phyloP scores from a whole-genome alignment of 495 filamentous ascomycete species.

The Penicillium odoratum region DNA sequence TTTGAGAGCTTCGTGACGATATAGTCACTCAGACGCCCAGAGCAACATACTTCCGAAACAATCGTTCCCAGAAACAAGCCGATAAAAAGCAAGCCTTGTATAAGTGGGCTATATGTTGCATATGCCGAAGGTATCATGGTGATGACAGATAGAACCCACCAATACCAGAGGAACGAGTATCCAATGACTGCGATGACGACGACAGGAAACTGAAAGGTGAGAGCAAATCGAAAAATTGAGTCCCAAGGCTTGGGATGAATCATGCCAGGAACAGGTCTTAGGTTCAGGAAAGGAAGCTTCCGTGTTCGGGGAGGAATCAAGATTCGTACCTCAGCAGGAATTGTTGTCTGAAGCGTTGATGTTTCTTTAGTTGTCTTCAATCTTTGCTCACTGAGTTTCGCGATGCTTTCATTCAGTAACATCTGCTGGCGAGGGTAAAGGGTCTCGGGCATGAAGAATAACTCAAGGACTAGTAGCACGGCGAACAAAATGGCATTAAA shows the following conservation, averaged over 20 bases:
- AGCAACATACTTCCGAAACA: constrained; percentile 54
- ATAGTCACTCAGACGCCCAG: constrained; percentile 54
- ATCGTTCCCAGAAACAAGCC: constrained; percentile 59
- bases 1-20: constrained; percentile 50
- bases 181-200: constrained; percentile 48
- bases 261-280: constrained; percentile 53
- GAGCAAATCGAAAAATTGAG: constrained; percentile 45
- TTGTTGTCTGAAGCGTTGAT: background rate
- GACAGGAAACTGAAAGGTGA: constrained; percentile 49
- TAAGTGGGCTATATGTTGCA: constrained; percentile 46
- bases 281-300: constrained; percentile 51
- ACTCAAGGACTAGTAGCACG: constrained; percentile 48
- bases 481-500: constrained; percentile 59
- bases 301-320: constrained; percentile 44
- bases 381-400: constrained; percentile 6
- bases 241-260: constrained; percentile 54
- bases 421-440: constrained; percentile 54
- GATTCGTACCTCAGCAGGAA: background rate
- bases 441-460: constrained; percentile 59
- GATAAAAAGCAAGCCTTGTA: constrained; percentile 59
- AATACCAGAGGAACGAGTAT: constrained; percentile 62
- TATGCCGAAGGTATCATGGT: constrained; percentile 64
- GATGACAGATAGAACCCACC: constrained; percentile 63
- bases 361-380: background rate
- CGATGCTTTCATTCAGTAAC: constrained; percentile 15